These are phyloP conservation scores for Corylus avellana DNA, from an alignment of 306 rosid genomes.

Conservation along the genomic window DNA sequence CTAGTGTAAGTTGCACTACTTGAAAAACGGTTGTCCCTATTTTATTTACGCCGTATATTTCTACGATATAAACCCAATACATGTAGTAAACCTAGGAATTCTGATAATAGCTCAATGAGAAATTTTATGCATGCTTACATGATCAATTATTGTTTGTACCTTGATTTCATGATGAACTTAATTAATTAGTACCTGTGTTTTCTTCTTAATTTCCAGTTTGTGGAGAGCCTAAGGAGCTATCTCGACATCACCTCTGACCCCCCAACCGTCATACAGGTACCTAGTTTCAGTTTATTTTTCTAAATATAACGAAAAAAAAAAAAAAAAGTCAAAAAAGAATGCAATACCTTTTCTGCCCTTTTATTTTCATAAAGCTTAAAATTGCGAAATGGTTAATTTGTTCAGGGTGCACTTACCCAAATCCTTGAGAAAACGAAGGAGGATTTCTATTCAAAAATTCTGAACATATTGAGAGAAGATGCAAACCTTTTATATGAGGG, in stretches of 20 bases:
- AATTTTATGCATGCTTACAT: neutral
- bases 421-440: constrained; percentile 48
- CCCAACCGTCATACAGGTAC: constrained; percentile 66
- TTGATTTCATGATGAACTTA: neutral
- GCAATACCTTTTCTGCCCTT: neutral
- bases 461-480: constrained; percentile 41
- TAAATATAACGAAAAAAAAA: neutral
- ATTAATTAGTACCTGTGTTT: neutral
- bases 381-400: constrained; percentile 1
- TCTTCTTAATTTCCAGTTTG: constrained; percentile 36
- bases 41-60: too few relatives aligned
- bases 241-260: constrained; percentile 50
- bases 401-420: constrained; percentile 63
- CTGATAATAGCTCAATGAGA: neutral
- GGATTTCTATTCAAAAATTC: constrained; percentile 40
- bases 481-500: constrained; percentile 44
- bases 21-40: too few relatives aligned
- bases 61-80: neutral
- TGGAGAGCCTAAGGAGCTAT: constrained; percentile 41
- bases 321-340: neutral
- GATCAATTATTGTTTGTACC: neutral
- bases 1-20: too few relatives aligned
- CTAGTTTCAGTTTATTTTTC: constrained; percentile 6
- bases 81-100: neutral
- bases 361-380: neutral